Evolutionary conservation across 257 asterid genomes (phyloP), one percentile per base, ranked within the genome.

Genomic region (Przewalskia tangutica): DNA sequence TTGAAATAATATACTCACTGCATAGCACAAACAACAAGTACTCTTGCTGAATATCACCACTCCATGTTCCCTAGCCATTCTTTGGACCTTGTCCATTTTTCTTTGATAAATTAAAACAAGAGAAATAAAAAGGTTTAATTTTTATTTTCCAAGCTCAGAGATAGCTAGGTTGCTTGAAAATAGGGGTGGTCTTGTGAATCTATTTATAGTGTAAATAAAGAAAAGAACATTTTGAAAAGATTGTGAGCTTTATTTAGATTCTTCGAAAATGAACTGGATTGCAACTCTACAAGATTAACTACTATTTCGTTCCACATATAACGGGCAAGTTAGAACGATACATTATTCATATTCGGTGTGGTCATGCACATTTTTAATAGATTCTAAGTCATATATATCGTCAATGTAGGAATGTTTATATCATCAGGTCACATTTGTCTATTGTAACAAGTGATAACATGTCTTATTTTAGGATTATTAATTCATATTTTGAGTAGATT

Each of bases 31-130:
- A 85, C 97, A 92, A 83, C 97, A 92, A 3, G 79, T 87, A 89
- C 90, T 90, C 77, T 90, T 93, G 92, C 96, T 91, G 88, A 93
- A 89, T 38, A 93, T 89, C 90, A 93, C 13, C 66, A 92, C 86
- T 2, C 94, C 96, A 6, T 90, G 89, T 58, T 93, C 94, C 12
- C 92, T 84, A 10, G 91, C 84, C 77, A 93, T 78, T 75, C 89
- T 89, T 12, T n/a, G 67, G 53, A 93, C 89, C 86, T 88, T 91
- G 38, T 93, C 97, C 94, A 91, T 90, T 13, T 51, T 58, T 7
- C 5, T n/a, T 27, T 27, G 6, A 18, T 3, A 38, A 38, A 4
- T 3, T 38, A 38, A 38, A 38, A 38, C 42, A 5, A 38, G 42
- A 38, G 42, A 38, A 46, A 71, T 71, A 11, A 71, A 71, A 12